These are phyloP conservation scores for Endothia cerciana DNA, from an alignment of 2,329 filamentous ascomycete genomes.

Conservation along the genomic window DNA sequence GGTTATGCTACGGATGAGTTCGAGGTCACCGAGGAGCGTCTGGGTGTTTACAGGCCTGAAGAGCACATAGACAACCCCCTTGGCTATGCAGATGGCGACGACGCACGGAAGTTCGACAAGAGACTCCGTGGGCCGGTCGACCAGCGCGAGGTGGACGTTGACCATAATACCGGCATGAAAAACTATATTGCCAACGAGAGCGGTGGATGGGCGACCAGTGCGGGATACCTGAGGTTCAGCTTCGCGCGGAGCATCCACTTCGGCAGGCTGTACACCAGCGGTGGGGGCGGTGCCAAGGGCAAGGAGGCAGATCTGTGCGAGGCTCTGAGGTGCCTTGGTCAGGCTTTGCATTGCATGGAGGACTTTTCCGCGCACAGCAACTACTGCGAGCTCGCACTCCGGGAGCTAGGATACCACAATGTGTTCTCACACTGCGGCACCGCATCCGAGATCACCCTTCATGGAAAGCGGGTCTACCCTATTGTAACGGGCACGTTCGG, in stretches of 20 bases:
- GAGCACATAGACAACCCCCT: constrained; percentile 78
- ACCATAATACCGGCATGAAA: constrained; percentile 88
- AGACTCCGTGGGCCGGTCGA: constrained; percentile 81
- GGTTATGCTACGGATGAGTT: constrained; percentile 87
- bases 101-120: constrained; percentile 80
- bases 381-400: constrained; percentile 77
- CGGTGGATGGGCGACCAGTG: constrained; percentile 86
- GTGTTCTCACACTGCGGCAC: constrained; percentile 78
- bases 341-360: constrained; percentile 78
- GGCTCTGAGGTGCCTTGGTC: constrained; percentile 75
- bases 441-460: constrained; percentile 66
- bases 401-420: constrained; percentile 69
- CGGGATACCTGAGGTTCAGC: constrained; percentile 80
- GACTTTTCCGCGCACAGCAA: constrained; percentile 83
- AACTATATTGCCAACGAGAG: constrained; percentile 96
- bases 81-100: constrained; percentile 82
- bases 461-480: constrained; percentile 70
- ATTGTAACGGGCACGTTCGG: constrained; percentile 77
- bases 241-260: constrained; percentile 76
- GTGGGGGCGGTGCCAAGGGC: constrained; percentile 61
- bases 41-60: constrained; percentile 81
- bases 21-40: constrained; percentile 78
- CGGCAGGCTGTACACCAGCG: constrained; percentile 73
- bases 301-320: constrained; percentile 80
- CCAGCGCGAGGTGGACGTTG: constrained; percentile 72